Percentiles rank a stretch among this genome's conserved stretches.
Conservation (phyloP, 2,329 filamentous ascomycete species). For the Metarhizium rileyi region DNA sequence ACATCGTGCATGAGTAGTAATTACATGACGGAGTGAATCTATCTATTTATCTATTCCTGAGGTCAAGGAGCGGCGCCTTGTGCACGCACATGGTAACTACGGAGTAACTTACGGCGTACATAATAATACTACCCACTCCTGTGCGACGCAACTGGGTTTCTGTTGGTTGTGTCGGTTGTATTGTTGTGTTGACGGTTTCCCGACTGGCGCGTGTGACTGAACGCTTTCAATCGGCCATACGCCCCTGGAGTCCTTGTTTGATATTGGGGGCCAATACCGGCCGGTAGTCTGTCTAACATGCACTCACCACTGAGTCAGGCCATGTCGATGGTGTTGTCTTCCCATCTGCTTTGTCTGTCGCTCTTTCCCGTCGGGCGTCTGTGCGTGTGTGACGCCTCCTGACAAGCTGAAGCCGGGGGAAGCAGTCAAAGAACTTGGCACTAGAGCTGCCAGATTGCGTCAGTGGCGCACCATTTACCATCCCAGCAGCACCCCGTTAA, state of each 20-base stretch:
- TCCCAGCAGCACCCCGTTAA: conserved; percentile 20
- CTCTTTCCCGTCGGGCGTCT: not conserved
- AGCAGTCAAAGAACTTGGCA: not conserved
- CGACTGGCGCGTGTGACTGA: too few species aligned
- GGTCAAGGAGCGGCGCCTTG: not conserved
- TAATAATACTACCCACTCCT: not conserved
- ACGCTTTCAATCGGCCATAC: too few species aligned
- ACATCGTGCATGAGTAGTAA: too few species aligned
- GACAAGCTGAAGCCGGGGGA: not conserved
- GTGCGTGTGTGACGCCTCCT: not conserved
- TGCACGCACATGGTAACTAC: too few species aligned
- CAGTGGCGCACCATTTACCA: conserved; percentile 19
- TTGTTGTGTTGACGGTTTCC: too few species aligned
- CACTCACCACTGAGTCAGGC: too few species aligned
- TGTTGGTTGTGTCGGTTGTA: not conserved
- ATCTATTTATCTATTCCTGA: not conserved
- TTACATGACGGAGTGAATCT: not conserved
- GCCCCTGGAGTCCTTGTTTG: too few species aligned
- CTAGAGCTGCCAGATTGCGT: conserved; percentile 13
- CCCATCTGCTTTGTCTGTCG: too few species aligned
- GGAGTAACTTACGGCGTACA: too few species aligned
- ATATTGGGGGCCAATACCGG: too few species aligned
- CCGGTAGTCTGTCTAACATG: too few species aligned
- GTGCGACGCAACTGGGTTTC: not conserved
- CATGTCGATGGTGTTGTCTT: too few species aligned